Base-by-base conservation (phyloP, 176 grass and related monocot species). In the Oryza coarctata region DNA sequence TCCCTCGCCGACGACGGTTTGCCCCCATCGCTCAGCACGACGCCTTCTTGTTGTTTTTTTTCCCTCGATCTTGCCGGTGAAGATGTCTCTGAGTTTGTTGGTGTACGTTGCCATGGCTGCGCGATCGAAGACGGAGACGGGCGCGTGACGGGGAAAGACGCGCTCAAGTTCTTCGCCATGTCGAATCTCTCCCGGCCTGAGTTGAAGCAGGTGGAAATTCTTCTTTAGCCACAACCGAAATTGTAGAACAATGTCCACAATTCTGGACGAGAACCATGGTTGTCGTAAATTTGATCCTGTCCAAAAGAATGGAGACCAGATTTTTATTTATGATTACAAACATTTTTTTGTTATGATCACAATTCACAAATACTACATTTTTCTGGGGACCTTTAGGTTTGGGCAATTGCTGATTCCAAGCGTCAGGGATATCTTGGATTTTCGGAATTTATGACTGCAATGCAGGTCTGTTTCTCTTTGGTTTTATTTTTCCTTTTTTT, bases 111-210 rank as follows among this genome's bases (percentile, higher is more conserved):
- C 33, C 33, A 3, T 34, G 33, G 33, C 33, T 34, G 33, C 33
- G 33, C 33, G 33, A 34, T 34, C 8, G 22, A 12, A 92, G 96
- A 98, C 68, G 90, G 85, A 5, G 92, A 98, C 62, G 92, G 95
- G 2, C 92, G 92, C 6, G 79, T 95, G 27, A 91, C 88, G n/a
- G 90, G 95, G 78, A 89, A 70, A 7, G 93, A 98, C 40, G 93
- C 95, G 28, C 86, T 98, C 87, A 93, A 89, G 85, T 95, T 91
- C 87, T 95, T 98, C 82, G 87, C 89, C 26, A 95, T 91, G 93
- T 98, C 92, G 40, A 93, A 90, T 30, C 91, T 98, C 80, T 95
- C 92, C 44, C 83, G 87, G 33, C 55, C 85, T 9, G 93, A 98
- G 6, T 90, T 98, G 50, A 93, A 98, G 86, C 90, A 95, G 89